These are phyloP conservation scores for Cryomyces minteri DNA, from an alignment of 495 filamentous ascomycete species.

Conservation along the genomic window DNA sequence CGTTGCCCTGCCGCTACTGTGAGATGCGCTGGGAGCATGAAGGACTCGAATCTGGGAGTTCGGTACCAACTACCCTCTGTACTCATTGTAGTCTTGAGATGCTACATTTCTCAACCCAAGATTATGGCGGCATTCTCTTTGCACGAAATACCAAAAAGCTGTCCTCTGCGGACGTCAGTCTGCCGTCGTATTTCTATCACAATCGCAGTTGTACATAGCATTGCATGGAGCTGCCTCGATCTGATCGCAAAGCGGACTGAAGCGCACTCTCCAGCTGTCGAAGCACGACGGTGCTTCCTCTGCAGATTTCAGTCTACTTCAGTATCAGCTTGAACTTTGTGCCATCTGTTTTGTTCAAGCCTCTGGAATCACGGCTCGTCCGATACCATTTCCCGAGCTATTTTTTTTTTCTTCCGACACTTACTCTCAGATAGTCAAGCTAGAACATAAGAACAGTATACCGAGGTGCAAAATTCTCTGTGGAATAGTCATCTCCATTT, in stretches of 20 bases:
- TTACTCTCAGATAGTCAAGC: no score
- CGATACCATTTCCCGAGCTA: no score
- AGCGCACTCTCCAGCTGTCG: constrained; percentile 28
- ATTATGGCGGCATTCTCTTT: constrained; percentile 21
- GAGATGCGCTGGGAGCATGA: no score
- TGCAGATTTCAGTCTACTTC: constrained; percentile 22
- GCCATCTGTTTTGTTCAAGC: constrained; percentile 25
- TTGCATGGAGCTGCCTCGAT: constrained; percentile 28
- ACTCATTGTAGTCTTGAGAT: no score
- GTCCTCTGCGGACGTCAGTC: constrained; percentile 10
- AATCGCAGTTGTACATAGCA: constrained; percentile 24
- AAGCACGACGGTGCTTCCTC: constrained; percentile 19
- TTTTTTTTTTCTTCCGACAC: no score
- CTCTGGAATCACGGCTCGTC: constrained; percentile 19
- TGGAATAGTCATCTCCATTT: no score
- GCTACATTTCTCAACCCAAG: no score
- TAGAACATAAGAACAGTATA: no score
- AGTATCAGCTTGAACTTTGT: constrained; percentile 32
- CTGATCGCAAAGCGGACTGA: constrained; percentile 28
- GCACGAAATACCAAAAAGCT: constrained; percentile 10
- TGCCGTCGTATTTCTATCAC: constrained; percentile 24
- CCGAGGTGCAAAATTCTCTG: no score
- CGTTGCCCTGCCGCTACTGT: no score
- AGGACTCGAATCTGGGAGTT: no score
- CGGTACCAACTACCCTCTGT: no score